These are phyloP conservation scores for Rhinocladiella mackenziei DNA, from an alignment of 2,329 filamentous ascomycete genomes.

Conservation along the genomic window DNA sequence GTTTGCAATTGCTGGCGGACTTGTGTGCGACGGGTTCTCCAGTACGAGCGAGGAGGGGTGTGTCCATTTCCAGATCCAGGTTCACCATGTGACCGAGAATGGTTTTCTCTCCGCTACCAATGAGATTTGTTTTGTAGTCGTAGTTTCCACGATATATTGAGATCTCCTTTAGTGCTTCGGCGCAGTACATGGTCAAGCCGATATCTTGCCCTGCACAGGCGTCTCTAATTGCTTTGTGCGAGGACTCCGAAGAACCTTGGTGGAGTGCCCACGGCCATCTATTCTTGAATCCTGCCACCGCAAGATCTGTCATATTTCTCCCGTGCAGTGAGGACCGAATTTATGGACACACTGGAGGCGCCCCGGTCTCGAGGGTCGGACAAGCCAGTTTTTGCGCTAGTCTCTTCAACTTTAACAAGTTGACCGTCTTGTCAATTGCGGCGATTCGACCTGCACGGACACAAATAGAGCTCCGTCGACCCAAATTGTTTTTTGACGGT, in stretches of 20 bases:
- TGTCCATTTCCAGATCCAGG: conserved; percentile 42
- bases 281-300: conserved; percentile 45
- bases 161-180: conserved; percentile 37
- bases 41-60: conserved; percentile 39
- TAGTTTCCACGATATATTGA: conserved; percentile 30
- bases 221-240: conserved; percentile 42
- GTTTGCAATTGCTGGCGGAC: conserved; percentile 51
- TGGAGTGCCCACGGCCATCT: conserved; percentile 49
- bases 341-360: conserved; percentile 32
- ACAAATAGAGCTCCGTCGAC: conserved; percentile 19
- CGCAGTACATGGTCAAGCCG: conserved; percentile 48
- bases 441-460: conserved; percentile 11
- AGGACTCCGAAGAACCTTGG: conserved; percentile 40
- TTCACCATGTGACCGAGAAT: conserved; percentile 54
- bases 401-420: conserved; percentile 21
- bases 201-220: conserved; percentile 40
- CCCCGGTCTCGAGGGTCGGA: conserved; percentile 32
- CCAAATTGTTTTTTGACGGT: conserved; percentile 16
- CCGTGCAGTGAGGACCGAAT: conserved; percentile 28
- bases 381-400: conserved; percentile 18
- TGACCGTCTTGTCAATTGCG: conserved; percentile 21
- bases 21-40: conserved; percentile 50
- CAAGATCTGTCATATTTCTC: conserved; percentile 30
- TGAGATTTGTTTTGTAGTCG: conserved; percentile 41
- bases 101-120: conserved; percentile 34